Evolutionary conservation across 225 moss, liverwort and hornwort genomes (phyloP).

Genomic region (Pseudoscleropodium purum): DNA sequence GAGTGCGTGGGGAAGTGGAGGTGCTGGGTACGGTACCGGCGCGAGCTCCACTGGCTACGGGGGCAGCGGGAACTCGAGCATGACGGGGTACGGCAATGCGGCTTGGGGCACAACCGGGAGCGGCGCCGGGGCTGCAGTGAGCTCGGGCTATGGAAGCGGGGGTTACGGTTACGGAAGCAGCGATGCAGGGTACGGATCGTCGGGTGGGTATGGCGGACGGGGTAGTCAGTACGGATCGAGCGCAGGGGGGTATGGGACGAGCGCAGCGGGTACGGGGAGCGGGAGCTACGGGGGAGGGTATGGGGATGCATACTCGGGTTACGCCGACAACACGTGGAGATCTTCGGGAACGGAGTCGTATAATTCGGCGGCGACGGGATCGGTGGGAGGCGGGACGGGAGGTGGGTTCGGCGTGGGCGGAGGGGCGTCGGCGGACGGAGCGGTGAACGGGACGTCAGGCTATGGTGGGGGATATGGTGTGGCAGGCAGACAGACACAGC

Average conservation of each 20-base stretch:
- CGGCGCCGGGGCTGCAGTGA: conserved; percentile 69
- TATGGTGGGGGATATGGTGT: conserved; percentile 94
- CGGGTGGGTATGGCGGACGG: conserved; percentile 68
- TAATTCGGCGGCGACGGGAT: conserved; percentile 57
- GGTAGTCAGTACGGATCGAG: conserved; percentile 73
- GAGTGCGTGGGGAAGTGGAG: conserved; percentile 88
- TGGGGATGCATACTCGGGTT: conserved; percentile 74
- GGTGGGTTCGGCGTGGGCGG: conserved; percentile 61
- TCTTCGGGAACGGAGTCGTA: conserved; percentile 75
- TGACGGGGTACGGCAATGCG: conserved; percentile 76
- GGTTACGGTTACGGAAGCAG: conserved; percentile 86
- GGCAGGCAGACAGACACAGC: conserved; percentile 95
- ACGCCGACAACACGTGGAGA: conserved; percentile 89
- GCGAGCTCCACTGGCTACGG: conserved; percentile 75
- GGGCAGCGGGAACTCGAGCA: conserved; percentile 65
- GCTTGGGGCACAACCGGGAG: conserved; percentile 84
- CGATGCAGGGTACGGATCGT: conserved; percentile 78
- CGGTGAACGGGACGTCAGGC: conserved; percentile 73
- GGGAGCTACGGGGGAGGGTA: conserved; percentile 57
- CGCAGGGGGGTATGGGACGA: conserved; percentile 63
- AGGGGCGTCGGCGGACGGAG: conserved; percentile 29
- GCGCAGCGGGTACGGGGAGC: conserved; percentile 67
- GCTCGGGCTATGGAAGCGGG: conserved; percentile 70
- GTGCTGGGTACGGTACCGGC: conserved; percentile 71
- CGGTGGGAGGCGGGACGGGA: conserved; percentile 60